These are phyloP conservation scores for Dispira simplex DNA, from an alignment of 192 early-diverging fungal species.

Conservation along the genomic window DNA sequence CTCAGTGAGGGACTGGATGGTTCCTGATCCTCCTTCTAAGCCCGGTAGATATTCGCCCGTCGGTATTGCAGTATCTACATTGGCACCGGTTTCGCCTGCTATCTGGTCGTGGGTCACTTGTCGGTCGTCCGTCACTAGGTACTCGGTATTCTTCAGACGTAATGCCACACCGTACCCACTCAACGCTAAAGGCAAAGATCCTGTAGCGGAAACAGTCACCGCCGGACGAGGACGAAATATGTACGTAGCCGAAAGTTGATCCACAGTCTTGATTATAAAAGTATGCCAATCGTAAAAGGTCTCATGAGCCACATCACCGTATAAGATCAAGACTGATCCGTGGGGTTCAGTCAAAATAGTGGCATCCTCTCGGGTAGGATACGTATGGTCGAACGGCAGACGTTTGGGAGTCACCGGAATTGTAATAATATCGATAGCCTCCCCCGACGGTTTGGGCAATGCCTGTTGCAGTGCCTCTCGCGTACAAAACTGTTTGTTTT, in stretches of 20 bases:
- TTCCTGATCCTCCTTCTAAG: not conserved
- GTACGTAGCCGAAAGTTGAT: conserved; percentile 34
- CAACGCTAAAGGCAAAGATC: conserved; percentile 30
- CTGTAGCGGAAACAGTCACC: not conserved
- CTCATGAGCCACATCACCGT: conserved; percentile 48
- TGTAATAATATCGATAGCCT: conserved; percentile 18
- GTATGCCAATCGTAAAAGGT: conserved; percentile 42
- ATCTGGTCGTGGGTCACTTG: conserved; percentile 3
- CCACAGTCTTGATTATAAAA: conserved; percentile 29
- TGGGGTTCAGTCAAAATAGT: conserved; percentile 6
- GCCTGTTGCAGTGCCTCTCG: conserved; percentile 53
- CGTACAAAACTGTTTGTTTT: conserved; percentile 43
- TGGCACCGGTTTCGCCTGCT: conserved; percentile 31
- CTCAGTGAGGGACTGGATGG: not conserved
- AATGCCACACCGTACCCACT: conserved; percentile 90
- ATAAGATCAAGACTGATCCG: conserved; percentile 39
- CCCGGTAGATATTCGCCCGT: not conserved
- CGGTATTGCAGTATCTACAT: conserved; percentile 21
- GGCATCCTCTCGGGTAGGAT: conserved; percentile 9
- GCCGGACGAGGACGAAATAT: conserved; percentile 60
- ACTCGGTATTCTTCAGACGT: conserved; percentile 91
- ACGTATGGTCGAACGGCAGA: conserved; percentile 48
- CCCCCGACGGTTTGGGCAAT: conserved; percentile 21
- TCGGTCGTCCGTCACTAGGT: conserved; percentile 91
- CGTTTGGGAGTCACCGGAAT: conserved; percentile 17